Percentiles rank a stretch among this genome's conserved stretches.
phyloP scores from a whole-genome alignment of 495 filamentous ascomycete species.

The Rhizodiscina lignyota region DNA sequence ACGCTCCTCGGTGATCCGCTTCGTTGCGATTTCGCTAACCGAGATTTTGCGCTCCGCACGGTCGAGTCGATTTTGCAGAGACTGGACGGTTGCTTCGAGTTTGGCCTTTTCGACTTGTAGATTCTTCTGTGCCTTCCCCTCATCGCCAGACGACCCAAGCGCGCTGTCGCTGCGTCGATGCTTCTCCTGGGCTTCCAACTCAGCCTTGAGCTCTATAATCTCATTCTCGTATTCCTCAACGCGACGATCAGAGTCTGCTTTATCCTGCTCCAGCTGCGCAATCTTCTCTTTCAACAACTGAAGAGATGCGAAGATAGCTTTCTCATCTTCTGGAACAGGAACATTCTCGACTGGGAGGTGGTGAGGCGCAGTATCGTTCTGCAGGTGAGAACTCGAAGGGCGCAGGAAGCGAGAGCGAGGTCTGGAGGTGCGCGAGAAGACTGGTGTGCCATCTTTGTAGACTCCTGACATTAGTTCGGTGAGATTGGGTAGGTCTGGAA shows the following conservation, averaged over 20 bases:
- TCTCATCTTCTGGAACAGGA: constrained; percentile 52
- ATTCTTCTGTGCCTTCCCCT: constrained; percentile 8
- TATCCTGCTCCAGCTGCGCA: constrained; percentile 39
- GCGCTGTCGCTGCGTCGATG: constrained; percentile 25
- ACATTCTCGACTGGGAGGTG: constrained; percentile 38
- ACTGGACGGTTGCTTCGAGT: constrained; percentile 38
- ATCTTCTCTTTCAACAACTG: constrained; percentile 52
- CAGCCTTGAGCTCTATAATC: constrained; percentile 34
- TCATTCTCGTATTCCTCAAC: constrained; percentile 39
- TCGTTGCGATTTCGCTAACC: constrained; percentile 40
- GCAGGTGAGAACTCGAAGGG: constrained; percentile 13
- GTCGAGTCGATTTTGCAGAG: constrained; percentile 40
- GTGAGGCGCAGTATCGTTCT: constrained; percentile 4
- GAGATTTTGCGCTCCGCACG: constrained; percentile 39
- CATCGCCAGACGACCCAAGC: constrained; percentile 25
- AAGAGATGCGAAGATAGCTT: constrained; percentile 50
- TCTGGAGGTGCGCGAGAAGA: constrained; percentile 35
- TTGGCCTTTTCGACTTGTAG: neutral
- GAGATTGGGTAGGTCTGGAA: constrained; percentile 53
- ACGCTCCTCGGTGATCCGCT: constrained; percentile 43
- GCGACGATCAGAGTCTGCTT: constrained; percentile 37
- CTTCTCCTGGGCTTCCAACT: constrained; percentile 28
- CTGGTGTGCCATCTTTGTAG: constrained; percentile 47
- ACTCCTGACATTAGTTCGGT: constrained; percentile 56
- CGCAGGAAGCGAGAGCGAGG: constrained; percentile 39